Percentiles rank a stretch among this genome's conserved stretches.
phyloP scores from a whole-genome alignment of 2,329 filamentous ascomycete genomes.

The Botrytis deweyae region DNA sequence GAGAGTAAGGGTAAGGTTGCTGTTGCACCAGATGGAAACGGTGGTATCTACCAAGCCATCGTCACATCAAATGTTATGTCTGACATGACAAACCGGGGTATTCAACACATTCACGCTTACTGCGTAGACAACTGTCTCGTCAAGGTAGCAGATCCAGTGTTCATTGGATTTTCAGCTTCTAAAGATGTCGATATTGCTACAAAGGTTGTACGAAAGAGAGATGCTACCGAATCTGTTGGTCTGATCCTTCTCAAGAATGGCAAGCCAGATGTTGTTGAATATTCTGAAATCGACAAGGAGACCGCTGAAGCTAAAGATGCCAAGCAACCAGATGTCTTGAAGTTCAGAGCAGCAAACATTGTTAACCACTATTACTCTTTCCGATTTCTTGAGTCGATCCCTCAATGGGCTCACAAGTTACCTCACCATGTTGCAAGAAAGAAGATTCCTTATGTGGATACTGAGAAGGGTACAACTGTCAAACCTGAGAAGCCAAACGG shows the following conservation, averaged over 20 bases:
- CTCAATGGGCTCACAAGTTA: constrained; percentile 78
- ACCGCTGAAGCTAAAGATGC: constrained; percentile 88
- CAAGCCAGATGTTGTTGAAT: constrained; percentile 95
- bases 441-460: constrained; percentile 90
- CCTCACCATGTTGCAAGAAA: constrained; percentile 96
- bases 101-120: constrained; percentile 95
- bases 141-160: constrained; percentile 93
- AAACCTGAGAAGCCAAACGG: constrained; percentile 96
- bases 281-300: constrained; percentile 89
- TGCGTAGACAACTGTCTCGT: constrained; percentile 99
- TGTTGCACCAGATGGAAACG: constrained; percentile 95
- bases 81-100: constrained; percentile 85
- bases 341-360: constrained; percentile 97
- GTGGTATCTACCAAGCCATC: constrained; percentile 92
- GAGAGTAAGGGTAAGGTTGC: constrained; percentile 88
- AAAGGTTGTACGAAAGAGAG: constrained; percentile 98
- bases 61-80: constrained; percentile 75
- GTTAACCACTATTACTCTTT: constrained; percentile 99
- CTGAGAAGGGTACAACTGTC: constrained; percentile 72
- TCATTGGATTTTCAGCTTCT: constrained; percentile 88
- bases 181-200: constrained; percentile 94
- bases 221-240: constrained; percentile 92
- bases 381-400: constrained; percentile 86
- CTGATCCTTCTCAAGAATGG: constrained; percentile 94
- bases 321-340: constrained; percentile 77